Evolutionary conservation across 495 filamentous ascomycete genomes (phyloP).

Genomic region (Letharia lupina): DNA sequence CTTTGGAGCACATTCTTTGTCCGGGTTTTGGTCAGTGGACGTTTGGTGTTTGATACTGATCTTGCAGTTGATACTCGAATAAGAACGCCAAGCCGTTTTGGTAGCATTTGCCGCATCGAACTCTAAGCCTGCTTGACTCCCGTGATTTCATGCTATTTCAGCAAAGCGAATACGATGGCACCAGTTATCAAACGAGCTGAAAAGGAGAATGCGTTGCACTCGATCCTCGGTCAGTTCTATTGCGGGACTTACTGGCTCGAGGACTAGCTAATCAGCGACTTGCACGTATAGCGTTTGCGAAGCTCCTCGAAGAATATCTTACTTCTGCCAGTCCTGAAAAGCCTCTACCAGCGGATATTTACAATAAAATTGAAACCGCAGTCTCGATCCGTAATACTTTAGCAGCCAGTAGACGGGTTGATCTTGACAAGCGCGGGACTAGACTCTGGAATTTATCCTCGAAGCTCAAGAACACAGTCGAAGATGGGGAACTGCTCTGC

Average conservation of each 20-base stretch:
- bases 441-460: slow-evolving; percentile 63
- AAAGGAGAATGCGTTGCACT: slow-evolving; percentile 12
- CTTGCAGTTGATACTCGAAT: background rate
- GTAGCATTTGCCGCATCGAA: background rate
- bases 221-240: slow-evolving; percentile 13
- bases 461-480: slow-evolving; percentile 33
- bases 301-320: slow-evolving; percentile 26
- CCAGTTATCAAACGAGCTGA: slow-evolving; percentile 8
- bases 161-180: slow-evolving; percentile 8
- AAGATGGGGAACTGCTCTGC: slow-evolving; percentile 21
- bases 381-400: slow-evolving; percentile 2
- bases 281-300: slow-evolving; percentile 28
- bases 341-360: slow-evolving; percentile 10
- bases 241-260: background rate
- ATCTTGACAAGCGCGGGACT: slow-evolving; percentile 47
- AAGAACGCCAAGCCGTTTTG: background rate
- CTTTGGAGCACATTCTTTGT: background rate
- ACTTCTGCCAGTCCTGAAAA: slow-evolving; percentile 11
- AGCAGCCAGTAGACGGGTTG: slow-evolving; percentile 20
- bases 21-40: background rate
- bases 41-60: background rate
- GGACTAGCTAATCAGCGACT: background rate
- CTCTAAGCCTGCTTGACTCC: background rate
- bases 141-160: background rate
- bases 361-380: slow-evolving; percentile 16